Conservation (phyloP, 2,329 filamentous ascomycete species). For the Ceratocystis papillata region DNA sequence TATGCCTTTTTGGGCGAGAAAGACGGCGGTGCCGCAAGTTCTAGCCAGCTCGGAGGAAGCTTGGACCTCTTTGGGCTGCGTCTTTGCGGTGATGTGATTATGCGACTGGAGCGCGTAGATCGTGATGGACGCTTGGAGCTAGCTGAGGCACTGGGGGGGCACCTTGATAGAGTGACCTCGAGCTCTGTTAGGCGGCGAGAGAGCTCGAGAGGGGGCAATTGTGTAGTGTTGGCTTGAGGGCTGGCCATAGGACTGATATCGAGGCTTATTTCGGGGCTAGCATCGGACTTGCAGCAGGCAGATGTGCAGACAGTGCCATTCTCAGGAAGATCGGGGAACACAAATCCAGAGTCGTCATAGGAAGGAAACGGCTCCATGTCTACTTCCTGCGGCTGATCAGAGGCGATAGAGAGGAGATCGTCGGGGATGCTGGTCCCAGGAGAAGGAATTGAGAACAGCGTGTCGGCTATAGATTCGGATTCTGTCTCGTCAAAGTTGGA, state of each 20-base stretch:
- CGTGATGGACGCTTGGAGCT: neutral
- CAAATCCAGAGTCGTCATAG: slow-evolving; percentile 21
- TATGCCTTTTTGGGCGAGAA: slow-evolving; percentile 20
- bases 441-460: neutral
- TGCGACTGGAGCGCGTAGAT: neutral
- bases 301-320: neutral
- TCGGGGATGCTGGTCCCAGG: slow-evolving; percentile 9
- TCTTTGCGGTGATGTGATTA: neutral
- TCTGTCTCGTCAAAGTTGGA: slow-evolving; percentile 14
- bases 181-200: neutral
- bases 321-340: slow-evolving; percentile 10
- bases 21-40: neutral
- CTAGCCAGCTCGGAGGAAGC: neutral
- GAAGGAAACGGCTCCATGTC: slow-evolving; percentile 21
- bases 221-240: neutral
- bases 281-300: slow-evolving; percentile 3
- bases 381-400: neutral
- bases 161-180: neutral
- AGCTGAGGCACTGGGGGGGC: neutral
- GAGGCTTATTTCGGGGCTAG: neutral
- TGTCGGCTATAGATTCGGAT: slow-evolving; percentile 6
- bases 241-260: neutral
- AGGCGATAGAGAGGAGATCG: slow-evolving; percentile 3
- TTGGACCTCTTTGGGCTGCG: neutral
- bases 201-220: neutral